Percentiles rank a stretch among this genome's conserved stretches.
Evolutionary conservation across 345 rosid genomes (phyloP).

Genomic region (Brassica nigra): DNA sequence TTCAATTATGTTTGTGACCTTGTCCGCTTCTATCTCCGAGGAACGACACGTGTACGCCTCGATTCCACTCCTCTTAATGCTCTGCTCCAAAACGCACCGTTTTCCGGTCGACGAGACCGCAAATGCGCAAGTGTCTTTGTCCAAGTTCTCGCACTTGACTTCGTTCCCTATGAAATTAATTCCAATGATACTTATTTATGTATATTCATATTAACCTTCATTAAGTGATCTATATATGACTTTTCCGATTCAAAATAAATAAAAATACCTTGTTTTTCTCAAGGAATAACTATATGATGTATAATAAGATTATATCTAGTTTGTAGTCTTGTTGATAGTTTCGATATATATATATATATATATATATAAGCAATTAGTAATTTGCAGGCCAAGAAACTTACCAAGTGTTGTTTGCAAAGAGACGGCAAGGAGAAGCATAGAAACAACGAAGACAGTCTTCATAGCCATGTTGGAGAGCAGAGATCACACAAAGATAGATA

Average conservation of each 20-base stretch:
- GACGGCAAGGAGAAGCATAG: constrained; percentile 24
- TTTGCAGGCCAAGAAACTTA: constrained; percentile 10
- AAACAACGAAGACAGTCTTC: constrained; percentile 12
- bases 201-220: not conserved
- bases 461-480: constrained; percentile 29
- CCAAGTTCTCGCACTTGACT: constrained; percentile 63
- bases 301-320: not conserved
- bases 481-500: not conserved
- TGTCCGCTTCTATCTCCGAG: constrained; percentile 71
- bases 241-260: not conserved
- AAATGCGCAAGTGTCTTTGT: constrained; percentile 61
- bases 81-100: constrained; percentile 79
- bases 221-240: not conserved
- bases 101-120: constrained; percentile 76
- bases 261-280: not conserved
- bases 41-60: constrained; percentile 61
- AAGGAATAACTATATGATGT: not conserved
- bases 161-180: constrained; percentile 36
- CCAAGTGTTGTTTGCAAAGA: constrained; percentile 30
- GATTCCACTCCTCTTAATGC: constrained; percentile 57
- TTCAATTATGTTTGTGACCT: constrained; percentile 61
- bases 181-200: not conserved
- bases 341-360: not conserved
- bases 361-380: not conserved
- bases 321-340: not conserved